Base-by-base conservation (phyloP, 306 rosid genomes). In the Glycine latifolia region DNA sequence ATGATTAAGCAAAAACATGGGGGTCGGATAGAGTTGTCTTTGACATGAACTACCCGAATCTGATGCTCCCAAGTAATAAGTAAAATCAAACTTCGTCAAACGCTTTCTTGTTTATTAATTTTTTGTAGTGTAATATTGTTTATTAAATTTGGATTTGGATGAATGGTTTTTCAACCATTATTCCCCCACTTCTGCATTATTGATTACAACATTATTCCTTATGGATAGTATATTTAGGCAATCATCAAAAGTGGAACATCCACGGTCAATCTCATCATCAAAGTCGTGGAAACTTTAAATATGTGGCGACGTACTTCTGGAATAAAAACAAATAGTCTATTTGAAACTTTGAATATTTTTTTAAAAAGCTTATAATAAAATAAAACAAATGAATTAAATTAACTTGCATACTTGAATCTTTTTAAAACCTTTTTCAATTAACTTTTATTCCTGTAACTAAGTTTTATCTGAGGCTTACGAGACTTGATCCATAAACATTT, bases 171-270 rank as follows among this genome's bases (percentile, higher is more conserved):
- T 73, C 84, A 56, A 73, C 10, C 41, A 66, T 79, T 58, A 67
- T 72, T 76, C 77, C 50, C 26, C 67, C 59, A 71, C 72, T 54
- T 20, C 17, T 0, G 6, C 47, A 26, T 16, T 67, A 62, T 49
- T 76, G 63, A 43, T 50, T 50, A 50, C 48, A 11, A 35, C 67
- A 53, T 71, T 71, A 71, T 83, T 83, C 81, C 46, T 41, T 63
- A 16, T 17, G 59, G 43, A 79, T 78, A 65, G 52, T 26, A 69
- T 69, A 71, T 53, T 68, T 76, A 48, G 55, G 77, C 65, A 49
- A 82, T 76, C 61, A 56, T 73, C 50, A 48, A 67, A 82, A 82
- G 71, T 66, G 63, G 85, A 58, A 75, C 77, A 58, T 46, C 68
- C 55, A 67, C 6, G 9, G 14, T 82, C 77, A 76, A 76, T 58